Evolutionary conservation across 345 rosid genomes (phyloP), one percentile per base, ranked within the genome.

Genomic region (Rhizophora mangle): DNA sequence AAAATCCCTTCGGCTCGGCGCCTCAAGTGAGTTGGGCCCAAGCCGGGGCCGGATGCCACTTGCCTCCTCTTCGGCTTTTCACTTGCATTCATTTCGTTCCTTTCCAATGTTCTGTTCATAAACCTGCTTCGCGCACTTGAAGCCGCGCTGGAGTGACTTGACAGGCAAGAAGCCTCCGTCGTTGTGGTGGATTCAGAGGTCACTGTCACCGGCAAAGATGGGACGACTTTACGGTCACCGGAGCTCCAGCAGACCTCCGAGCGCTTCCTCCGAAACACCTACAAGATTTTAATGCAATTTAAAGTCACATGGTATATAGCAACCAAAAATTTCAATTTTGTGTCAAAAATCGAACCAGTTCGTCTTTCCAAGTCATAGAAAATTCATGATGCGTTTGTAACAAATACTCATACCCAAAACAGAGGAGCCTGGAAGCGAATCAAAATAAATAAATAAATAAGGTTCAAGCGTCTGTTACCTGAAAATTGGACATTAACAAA

Each of bases 1-100:
- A 90, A 73, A 68, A 92, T 95, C 27, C 85, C 90, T 62, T 88
- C 88, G 32, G 97, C 93, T 79, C 78, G 84, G 72, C 84, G 80
- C 67, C 81, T 82, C 69, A 92, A 79, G 70, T 79, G 83, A 68
- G 69, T 49, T 1, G 89, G 83, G 66, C 78, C 70, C 36, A 56
- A 55, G 22, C 63, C 18, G 11, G 34, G 22, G 63, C 82, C 70
- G 32, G 69, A 47, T 15, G 51, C 36, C 27, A 53, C 8, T 21
- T 68, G 84, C 66, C 72, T 78, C 79, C 49, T 74, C 78, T 70
- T 78, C 46, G 55, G 34, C 55, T 79, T 69, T 19, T 56, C 64
- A 16, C 20, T 22, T 49, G 36, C 54, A 61, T 15, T 60, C 60
- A 31, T n/a, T 29, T 57, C 59, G 70, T 15, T 60, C 70, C 70